A percentile compares a stretch with the other conserved stretches of the same genome.
These are phyloP conservation scores for Cicer bijugum DNA, from an alignment of 306 rosid genomes.

Conservation along the genomic window DNA sequence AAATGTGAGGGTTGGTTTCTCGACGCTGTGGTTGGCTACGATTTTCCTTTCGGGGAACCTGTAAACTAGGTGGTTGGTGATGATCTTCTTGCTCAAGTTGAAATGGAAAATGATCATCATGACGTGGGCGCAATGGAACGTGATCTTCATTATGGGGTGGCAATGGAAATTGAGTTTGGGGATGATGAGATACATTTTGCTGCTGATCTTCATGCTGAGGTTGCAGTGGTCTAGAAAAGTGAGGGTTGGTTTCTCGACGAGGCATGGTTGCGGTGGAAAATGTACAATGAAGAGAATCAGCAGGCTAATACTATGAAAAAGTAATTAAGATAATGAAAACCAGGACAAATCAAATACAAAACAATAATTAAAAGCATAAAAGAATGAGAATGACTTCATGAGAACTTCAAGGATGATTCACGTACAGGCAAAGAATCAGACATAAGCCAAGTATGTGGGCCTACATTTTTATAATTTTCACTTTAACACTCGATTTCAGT, in stretches of 20 bases:
- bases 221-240: constrained; percentile 54
- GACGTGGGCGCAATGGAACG: not conserved
- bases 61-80: not conserved
- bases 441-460: constrained; percentile 56
- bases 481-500: constrained; percentile 5
- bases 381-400: constrained; percentile 72
- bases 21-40: not conserved
- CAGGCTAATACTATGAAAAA: constrained; percentile 32
- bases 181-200: not conserved
- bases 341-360: constrained; percentile 34
- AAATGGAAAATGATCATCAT: not conserved
- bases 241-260: constrained; percentile 72
- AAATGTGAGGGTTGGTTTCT: constrained; percentile 82
- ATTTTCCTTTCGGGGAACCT: not conserved
- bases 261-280: constrained; percentile 50
- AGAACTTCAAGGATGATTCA: constrained; percentile 80
- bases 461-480: constrained; percentile 43
- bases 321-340: constrained; percentile 49
- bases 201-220: constrained; percentile 38
- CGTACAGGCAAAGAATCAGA: constrained; percentile 76
- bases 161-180: not conserved
- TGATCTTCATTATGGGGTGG: constrained; percentile 4
- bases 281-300: constrained; percentile 38
- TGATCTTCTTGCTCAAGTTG: not conserved
- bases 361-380: constrained; percentile 39